These are phyloP conservation scores for Ogataea ganodermae DNA, from an alignment of 805 yeast genomes.

Conservation along the genomic window DNA sequence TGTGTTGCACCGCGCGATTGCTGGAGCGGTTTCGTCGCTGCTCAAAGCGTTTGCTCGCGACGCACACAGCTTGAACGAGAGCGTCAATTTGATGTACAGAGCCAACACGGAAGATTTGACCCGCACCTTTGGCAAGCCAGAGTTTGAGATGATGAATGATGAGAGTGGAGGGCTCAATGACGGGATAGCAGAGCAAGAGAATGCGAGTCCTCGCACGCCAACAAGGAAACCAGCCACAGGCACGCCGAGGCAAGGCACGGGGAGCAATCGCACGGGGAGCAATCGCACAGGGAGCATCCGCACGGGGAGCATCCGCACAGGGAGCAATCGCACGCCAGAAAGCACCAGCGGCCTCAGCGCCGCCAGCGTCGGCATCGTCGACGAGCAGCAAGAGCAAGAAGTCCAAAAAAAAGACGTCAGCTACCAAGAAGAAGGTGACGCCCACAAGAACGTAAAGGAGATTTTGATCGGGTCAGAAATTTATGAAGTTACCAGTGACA, in stretches of 20 bases:
- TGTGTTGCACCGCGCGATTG: conserved; percentile 15
- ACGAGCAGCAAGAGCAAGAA: conserved; percentile 16
- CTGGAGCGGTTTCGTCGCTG: conserved; percentile 14
- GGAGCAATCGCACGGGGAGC: not conserved
- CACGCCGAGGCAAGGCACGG: conserved; percentile 5
- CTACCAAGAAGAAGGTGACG: conserved; percentile 14
- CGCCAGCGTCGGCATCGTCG: conserved; percentile 9
- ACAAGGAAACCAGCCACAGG: conserved; percentile 6
- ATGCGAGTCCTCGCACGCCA: conserved; percentile 11
- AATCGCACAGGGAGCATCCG: conserved; percentile 25
- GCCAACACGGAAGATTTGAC: conserved; percentile 15
- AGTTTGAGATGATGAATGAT: conserved; percentile 23
- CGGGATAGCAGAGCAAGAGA: conserved; percentile 25
- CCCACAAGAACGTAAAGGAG: conserved; percentile 18
- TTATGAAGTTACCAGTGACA: conserved; percentile 26
- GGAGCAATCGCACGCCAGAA: conserved; percentile 26
- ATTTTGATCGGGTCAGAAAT: conserved; percentile 20
- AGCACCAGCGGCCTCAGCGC: too few relatives aligned
- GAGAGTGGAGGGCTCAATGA: conserved; percentile 30
- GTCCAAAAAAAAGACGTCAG: conserved; percentile 5
- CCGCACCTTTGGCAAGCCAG: conserved; percentile 18
- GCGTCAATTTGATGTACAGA: conserved; percentile 31
- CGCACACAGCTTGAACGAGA: conserved; percentile 25
- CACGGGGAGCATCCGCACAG: conserved; percentile 20
- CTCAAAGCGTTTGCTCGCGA: conserved; percentile 27